phyloP scores from a whole-genome alignment of 805 yeast genomes.

The Metschnikowia noctiluminum region DNA sequence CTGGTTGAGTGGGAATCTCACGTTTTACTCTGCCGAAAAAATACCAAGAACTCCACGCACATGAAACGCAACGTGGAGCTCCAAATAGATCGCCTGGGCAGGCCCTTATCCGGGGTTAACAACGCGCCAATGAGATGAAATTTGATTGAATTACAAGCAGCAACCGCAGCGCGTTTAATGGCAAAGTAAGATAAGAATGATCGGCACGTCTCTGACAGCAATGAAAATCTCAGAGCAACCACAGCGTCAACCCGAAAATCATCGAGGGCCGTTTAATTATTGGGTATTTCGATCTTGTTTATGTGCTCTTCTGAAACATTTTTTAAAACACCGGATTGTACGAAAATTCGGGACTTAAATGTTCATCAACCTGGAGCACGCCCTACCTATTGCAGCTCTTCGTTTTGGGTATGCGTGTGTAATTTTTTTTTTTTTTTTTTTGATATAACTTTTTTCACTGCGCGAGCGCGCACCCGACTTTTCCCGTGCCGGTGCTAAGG shows the following conservation, averaged over 20 bases:
- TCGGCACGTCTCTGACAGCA: neutral
- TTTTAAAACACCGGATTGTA: neutral
- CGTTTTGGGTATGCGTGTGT: slow-evolving; percentile 1
- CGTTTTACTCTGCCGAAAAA: too few species aligned
- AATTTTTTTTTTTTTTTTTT: neutral
- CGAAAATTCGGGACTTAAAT: neutral
- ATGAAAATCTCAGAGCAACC: neutral
- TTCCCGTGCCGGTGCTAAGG: slow-evolving; percentile 9
- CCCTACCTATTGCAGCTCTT: too few species aligned
- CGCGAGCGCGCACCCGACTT: slow-evolving; percentile 10
- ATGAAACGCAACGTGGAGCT: too few species aligned
- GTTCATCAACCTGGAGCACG: neutral
- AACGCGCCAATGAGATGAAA: slow-evolving; percentile 6
- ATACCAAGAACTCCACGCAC: too few species aligned
- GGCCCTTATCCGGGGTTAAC: slow-evolving; percentile 4
- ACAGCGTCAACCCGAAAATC: neutral
- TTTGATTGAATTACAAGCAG: slow-evolving; percentile 6
- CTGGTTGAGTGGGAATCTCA: too few species aligned
- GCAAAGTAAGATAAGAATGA: too few species aligned
- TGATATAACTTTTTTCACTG: neutral
- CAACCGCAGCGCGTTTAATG: slow-evolving; percentile 3
- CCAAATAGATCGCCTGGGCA: neutral
- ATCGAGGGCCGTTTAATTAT: neutral
- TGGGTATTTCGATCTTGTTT: too few species aligned
- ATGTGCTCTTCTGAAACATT: neutral